phyloP scores from a whole-genome alignment of 2,329 filamentous ascomycete genomes.

The Calonectria honghensis region DNA sequence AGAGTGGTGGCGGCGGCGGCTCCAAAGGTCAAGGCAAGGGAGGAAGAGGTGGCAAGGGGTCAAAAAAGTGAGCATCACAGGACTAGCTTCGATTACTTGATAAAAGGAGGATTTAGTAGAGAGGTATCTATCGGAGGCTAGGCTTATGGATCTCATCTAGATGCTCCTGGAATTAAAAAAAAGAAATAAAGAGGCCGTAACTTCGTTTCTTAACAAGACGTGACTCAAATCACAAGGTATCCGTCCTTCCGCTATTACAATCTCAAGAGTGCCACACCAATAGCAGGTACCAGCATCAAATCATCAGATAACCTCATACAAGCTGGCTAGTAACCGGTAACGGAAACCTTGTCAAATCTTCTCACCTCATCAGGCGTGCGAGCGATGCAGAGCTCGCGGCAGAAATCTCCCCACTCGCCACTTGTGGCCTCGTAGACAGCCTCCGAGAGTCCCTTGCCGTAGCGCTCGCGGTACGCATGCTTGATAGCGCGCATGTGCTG shows the following conservation, averaged over 20 bases:
- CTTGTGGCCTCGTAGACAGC: conserved; percentile 86
- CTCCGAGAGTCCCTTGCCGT: conserved; percentile 83
- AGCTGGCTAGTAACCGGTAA: conserved; percentile 34
- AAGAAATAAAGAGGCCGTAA: conserved; percentile 35
- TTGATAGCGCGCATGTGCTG: conserved; percentile 88
- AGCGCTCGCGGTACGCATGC: conserved; percentile 85
- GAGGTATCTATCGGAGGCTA: conserved; percentile 40
- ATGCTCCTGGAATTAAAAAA: conserved; percentile 31
- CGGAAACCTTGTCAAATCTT: conserved; percentile 66
- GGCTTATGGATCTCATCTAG: conserved; percentile 34
- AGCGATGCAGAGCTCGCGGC: conserved; percentile 79
- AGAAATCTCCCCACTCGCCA: conserved; percentile 86
- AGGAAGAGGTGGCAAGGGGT: conserved; percentile 64
- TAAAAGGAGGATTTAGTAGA: conserved; percentile 35
- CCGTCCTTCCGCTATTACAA: conserved; percentile 15
- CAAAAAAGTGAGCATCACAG: conserved; percentile 61
- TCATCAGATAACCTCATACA: not conserved
- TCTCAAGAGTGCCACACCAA: conserved; percentile 34
- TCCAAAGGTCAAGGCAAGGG: conserved; percentile 58
- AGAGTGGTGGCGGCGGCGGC: conserved; percentile 55
- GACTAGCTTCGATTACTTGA: conserved; percentile 17
- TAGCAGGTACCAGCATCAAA: conserved; percentile 3
- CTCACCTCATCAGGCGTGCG: conserved; percentile 77
- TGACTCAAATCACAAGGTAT: conserved; percentile 22
- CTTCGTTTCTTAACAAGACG: conserved; percentile 30